Percentiles rank a stretch among this genome's conserved stretches.
These are phyloP conservation scores for Gnomoniopsis smithogilvyi DNA, from an alignment of 2,329 filamentous ascomycete species.

Conservation along the genomic window DNA sequence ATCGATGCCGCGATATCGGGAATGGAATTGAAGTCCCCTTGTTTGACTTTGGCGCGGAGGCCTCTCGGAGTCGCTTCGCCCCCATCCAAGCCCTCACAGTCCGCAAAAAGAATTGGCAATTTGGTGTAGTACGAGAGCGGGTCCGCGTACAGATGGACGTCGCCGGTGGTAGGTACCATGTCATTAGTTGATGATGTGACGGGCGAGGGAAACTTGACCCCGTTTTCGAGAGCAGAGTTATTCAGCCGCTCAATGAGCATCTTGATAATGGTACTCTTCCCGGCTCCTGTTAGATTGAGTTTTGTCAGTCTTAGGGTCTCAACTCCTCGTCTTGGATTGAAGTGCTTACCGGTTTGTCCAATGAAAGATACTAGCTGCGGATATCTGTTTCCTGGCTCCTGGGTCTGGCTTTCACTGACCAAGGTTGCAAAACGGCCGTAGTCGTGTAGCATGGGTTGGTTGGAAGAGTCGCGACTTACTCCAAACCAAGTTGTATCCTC, in stretches of 20 bases:
- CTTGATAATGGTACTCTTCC: constrained; percentile 1
- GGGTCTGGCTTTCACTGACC: neutral
- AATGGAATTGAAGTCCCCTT: too few relatives aligned
- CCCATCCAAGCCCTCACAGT: constrained; percentile 3
- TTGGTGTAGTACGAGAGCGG: neutral
- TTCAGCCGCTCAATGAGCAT: neutral
- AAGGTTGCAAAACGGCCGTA: neutral
- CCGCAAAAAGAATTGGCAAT: neutral
- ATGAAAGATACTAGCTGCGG: neutral
- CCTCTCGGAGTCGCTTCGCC: too few relatives aligned
- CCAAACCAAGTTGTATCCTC: neutral
- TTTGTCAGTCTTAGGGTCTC: too few relatives aligned
- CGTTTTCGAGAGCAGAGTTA: neutral
- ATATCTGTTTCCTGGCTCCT: neutral
- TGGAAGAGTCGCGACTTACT: neutral
- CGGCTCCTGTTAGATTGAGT: too few relatives aligned
- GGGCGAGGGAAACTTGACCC: neutral
- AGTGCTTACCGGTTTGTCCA: neutral
- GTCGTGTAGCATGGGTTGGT: neutral
- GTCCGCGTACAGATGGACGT: neutral
- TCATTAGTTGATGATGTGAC: neutral
- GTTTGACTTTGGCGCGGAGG: too few relatives aligned
- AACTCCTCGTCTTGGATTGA: too few relatives aligned
- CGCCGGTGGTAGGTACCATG: neutral
- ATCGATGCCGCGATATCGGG: too few relatives aligned